Base-by-base conservation (phyloP, 2,329 filamentous ascomycete genomes). In the Apiospora saccharicola region DNA sequence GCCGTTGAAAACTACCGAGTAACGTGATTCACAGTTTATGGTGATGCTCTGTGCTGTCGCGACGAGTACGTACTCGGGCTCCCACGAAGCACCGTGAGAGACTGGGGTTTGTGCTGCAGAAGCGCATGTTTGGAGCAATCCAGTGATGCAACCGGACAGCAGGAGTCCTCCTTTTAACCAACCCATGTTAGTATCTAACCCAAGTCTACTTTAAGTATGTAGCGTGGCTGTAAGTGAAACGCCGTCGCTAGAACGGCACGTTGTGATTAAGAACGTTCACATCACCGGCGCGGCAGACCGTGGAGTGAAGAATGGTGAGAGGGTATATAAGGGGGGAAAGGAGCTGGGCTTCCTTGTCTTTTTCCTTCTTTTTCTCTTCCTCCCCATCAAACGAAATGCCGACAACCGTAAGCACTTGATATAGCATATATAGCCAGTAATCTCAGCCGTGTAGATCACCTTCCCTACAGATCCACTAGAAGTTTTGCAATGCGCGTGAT, bases 1-100 rank as follows among this genome's bases (percentile, higher is more conserved):
- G 69, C 87, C 86, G 78, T 90, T 90, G 72, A 90, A 80, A 16
- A 89, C 76, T 0, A 86, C 86, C 4, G 82, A 88, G 70, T 82
- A 80, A 30, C 86, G 81, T 3, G 81, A 79, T 73, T 86, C 78
- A 74, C 88, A 89, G 68, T 85, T 84, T 67, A 87, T 82, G 2
- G 80, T 81, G 64, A 86, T 79, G 26, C 83, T 82, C 72, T 84
- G 75, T 26, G 73, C 73, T 1, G 78, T 80, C 1, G 74, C 79
- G 47, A 76, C 75, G 30, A 81, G 76, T 30, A 77, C 74, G 70
- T 81, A 81, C 67, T 79, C 76, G 69, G 80, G 80, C 68, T 80
- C 71, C 79, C 79, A 81, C 61, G 72, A 73, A 3, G 68, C 72
- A 69, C 78, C 78, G 64, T 81, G 79, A 46, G 76, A 71, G 24